phyloP scores from a whole-genome alignment of 2,329 filamentous ascomycete species.

The Ascosphaera pollenicola region DNA sequence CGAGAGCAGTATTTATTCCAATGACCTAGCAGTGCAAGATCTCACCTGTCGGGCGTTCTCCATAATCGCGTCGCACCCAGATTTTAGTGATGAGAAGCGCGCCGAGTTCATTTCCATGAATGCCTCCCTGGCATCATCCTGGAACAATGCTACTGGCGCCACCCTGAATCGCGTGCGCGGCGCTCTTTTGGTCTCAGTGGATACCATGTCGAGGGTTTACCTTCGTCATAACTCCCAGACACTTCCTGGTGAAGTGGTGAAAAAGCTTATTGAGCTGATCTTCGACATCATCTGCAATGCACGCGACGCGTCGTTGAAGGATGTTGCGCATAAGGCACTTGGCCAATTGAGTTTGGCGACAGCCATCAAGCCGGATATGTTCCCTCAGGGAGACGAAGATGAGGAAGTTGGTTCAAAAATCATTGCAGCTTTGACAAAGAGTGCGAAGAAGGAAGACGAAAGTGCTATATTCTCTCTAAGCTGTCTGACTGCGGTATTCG shows the following conservation, averaged over 20 bases:
- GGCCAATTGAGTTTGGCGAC: slow-evolving; percentile 40
- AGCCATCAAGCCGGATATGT: slow-evolving; percentile 20
- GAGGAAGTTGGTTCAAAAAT: slow-evolving; percentile 23
- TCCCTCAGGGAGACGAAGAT: slow-evolving; percentile 8
- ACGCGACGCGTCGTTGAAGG: slow-evolving; percentile 33
- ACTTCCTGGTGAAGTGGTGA: slow-evolving; percentile 16
- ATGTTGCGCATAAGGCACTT: slow-evolving; percentile 34
- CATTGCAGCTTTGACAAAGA: slow-evolving; percentile 38
- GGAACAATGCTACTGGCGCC: slow-evolving; percentile 38
- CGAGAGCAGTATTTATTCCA: slow-evolving; percentile 41
- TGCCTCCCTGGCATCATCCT: slow-evolving; percentile 24
- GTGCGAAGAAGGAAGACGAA: slow-evolving; percentile 63
- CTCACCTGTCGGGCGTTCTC: slow-evolving; percentile 51
- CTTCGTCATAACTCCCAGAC: slow-evolving; percentile 23
- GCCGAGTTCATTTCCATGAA: slow-evolving; percentile 21
- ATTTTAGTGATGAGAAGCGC: slow-evolving; percentile 10
- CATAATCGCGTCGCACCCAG: slow-evolving; percentile 46
- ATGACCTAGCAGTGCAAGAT: slow-evolving; percentile 44
- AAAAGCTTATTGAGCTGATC: slow-evolving; percentile 22
- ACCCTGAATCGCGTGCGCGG: slow-evolving; percentile 38
- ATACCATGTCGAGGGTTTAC: slow-evolving; percentile 32
- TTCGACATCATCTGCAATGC: slow-evolving; percentile 31
- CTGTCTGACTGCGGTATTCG: slow-evolving; percentile 38
- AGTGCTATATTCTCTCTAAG: slow-evolving; percentile 64
- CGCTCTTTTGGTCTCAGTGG: slow-evolving; percentile 34